Evolutionary conservation across 257 asterid genomes (phyloP).

Genomic region (Capsicum pubescens): DNA sequence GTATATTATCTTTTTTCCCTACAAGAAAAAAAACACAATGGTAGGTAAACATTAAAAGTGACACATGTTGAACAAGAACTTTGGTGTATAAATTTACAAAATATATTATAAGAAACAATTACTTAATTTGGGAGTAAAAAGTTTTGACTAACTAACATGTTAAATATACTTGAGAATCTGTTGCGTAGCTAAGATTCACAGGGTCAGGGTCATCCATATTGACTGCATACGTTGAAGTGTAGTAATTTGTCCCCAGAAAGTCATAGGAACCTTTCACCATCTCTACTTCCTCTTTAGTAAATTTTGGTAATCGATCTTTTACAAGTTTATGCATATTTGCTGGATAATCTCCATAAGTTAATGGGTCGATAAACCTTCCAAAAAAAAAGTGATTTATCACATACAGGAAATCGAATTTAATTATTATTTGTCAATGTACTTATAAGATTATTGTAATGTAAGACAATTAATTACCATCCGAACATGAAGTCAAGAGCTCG

Average conservation of each 20-base stretch:
- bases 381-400: too few species aligned
- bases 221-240: neutral
- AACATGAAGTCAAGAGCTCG: conserved; percentile 39
- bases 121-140: too few species aligned
- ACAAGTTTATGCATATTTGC: neutral
- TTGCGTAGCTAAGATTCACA: neutral
- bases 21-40: neutral
- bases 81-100: too few species aligned
- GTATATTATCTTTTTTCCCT: neutral
- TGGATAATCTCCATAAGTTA: conserved; percentile 25
- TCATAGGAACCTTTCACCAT: neutral
- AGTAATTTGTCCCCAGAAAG: neutral
- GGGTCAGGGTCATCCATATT: neutral
- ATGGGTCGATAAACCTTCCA: conserved; percentile 2
- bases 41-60: neutral
- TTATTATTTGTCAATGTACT: neutral
- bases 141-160: neutral
- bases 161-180: neutral
- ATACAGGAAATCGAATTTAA: too few species aligned
- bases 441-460: neutral
- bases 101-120: too few species aligned
- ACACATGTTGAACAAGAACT: too few species aligned
- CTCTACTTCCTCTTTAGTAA: neutral
- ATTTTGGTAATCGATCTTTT: conserved; percentile 5
- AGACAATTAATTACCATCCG: conserved; percentile 37